Base-by-base conservation (phyloP, 225 moss, liverwort and hornwort genomes). In the Neckera pumila region DNA sequence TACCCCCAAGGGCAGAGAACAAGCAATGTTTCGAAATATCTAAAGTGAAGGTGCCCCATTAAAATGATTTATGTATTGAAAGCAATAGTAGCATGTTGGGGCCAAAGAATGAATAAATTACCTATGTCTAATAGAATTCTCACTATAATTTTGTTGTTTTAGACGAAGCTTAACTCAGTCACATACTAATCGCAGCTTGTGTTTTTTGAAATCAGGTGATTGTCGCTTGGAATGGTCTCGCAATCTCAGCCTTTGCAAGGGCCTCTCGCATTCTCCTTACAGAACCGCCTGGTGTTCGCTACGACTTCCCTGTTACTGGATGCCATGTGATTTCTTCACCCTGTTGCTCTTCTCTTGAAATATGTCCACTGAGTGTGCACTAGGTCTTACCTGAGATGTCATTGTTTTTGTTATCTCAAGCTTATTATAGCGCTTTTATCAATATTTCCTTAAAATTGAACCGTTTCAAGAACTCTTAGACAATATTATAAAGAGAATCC, bases 221-320 rank as follows among this genome's bases (percentile, higher is more conserved):
- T 81, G 97, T 99, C 47, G 96, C 97, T 62, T 99, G 99, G 99
- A 99, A 99, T 87, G 99, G 99, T 85, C 93, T 99, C 19, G 95
- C 94, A 81, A 95, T 99, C 85, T 99, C 97, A 26, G 99, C 96
- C 51, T 95, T 97, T 85, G 93, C 97, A 66, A 93, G 97, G 84
- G 97, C 97, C 54, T 99, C 96, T 27, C 95, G 94, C 62, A 94
- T 97, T 88, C 93, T 99, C 82, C 88, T 89, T 67, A 89, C 87
- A 63, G 99, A 97, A 86, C 94, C 96, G 79, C 84, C 90, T 45
- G 93, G 90, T 71, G 72, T 92, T 67, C 92, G 91, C n/a, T 94
- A 94, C 77, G 91, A 96, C 63, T 99, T 99, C 53, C 97, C 97
- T 56, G 94, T 95, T 27, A 93, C 96, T 67, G 95, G 95, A 75